Conservation (phyloP, 2,329 filamentous ascomycete genomes). For the Neonectria coccinea region DNA sequence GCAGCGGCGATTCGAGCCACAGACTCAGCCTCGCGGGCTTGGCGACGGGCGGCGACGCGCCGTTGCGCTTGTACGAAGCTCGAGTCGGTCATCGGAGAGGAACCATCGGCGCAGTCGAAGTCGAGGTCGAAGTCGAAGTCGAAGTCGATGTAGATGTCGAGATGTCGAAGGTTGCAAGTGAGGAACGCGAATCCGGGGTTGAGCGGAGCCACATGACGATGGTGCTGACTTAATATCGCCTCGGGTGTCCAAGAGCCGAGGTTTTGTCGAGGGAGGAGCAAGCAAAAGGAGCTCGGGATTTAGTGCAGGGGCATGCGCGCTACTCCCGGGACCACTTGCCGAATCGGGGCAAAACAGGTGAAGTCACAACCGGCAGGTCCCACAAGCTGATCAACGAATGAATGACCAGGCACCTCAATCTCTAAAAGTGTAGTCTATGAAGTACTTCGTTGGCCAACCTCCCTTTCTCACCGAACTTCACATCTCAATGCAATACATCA, state of each 20-base stretch:
- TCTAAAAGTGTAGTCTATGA: background rate
- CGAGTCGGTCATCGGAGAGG: constrained; percentile 60
- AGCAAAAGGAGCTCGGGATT: constrained; percentile 7
- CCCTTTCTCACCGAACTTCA: background rate
- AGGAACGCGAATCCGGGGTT: constrained; percentile 37
- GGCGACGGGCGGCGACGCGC: constrained; percentile 84
- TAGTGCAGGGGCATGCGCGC: constrained; percentile 6
- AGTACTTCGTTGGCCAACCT: background rate
- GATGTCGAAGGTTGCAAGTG: constrained; percentile 26
- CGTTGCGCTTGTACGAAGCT: constrained; percentile 92
- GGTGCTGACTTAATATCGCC: constrained; percentile 30
- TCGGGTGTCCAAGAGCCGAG: constrained; percentile 38
- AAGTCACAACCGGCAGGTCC: background rate
- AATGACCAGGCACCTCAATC: too few relatives aligned
- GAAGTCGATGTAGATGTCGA: constrained; percentile 9
- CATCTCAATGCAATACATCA: background rate
- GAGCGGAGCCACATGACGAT: constrained; percentile 42
- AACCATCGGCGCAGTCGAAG: constrained; percentile 46
- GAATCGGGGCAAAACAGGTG: background rate
- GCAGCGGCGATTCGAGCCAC: constrained; percentile 65
- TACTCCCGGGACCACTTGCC: constrained; percentile 7
- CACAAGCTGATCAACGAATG: background rate
- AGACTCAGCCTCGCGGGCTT: constrained; percentile 76
- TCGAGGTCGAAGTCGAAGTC: constrained; percentile 13
- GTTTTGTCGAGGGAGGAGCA: constrained; percentile 29